Conservation (phyloP, 192 early-diverging fungal genomes). For the Radiomyces spectabilis region DNA sequence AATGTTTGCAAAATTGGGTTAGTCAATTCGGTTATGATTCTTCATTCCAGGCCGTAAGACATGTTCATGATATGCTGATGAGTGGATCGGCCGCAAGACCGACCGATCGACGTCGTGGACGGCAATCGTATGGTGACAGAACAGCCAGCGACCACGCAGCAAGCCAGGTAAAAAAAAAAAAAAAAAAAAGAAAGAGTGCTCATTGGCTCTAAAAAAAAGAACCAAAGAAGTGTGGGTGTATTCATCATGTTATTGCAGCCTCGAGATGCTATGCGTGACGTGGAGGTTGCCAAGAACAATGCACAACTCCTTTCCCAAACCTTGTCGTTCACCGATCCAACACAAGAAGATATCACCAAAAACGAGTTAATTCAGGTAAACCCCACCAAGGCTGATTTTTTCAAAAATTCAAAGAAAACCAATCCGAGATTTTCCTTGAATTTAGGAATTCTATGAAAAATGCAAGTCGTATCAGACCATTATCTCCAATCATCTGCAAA, state of each 20-base stretch:
- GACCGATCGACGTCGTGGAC: neutral
- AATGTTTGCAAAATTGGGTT: conserved; percentile 21
- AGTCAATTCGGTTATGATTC: conserved; percentile 13
- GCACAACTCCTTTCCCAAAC: conserved; percentile 43
- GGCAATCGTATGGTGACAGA: neutral
- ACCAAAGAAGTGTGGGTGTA: neutral
- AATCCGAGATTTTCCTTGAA: neutral
- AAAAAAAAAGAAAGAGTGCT: neutral
- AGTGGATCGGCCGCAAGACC: neutral
- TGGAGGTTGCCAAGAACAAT: conserved; percentile 43
- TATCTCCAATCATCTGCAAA: conserved; percentile 29
- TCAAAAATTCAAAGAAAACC: neutral
- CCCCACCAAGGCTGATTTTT: too few relatives aligned
- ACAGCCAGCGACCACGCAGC: neutral
- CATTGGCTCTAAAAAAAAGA: neutral
- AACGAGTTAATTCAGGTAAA: conserved; percentile 44
- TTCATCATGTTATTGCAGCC: neutral
- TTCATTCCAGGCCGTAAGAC: conserved; percentile 8
- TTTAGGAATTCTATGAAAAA: conserved; percentile 49
- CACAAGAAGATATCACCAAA: conserved; percentile 42
- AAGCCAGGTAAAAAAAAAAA: neutral
- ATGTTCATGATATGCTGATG: conserved; percentile 10
- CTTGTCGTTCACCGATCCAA: conserved; percentile 44
- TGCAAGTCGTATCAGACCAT: conserved; percentile 33
- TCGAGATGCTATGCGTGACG: conserved; percentile 33